A percentile compares a stretch with the other conserved stretches of the same genome.
Evolutionary conservation across 352 stramenopile genomes (phyloP).

Genomic region (Pythium scleroteichum): DNA sequence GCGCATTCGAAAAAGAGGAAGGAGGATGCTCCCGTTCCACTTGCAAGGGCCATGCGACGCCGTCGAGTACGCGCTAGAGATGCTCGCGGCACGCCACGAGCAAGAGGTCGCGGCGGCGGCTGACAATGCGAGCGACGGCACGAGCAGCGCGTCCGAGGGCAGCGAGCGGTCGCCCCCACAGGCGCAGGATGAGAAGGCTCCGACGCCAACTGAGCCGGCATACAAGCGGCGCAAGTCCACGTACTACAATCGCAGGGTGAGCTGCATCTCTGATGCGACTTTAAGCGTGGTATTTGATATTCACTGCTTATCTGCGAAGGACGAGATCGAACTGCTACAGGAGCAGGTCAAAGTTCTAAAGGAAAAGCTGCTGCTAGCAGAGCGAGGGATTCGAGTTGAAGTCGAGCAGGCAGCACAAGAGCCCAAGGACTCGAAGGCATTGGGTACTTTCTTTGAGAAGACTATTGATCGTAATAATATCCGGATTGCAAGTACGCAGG

Average conservation of each 20-base stretch:
- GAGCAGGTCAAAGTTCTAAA: slow-evolving; percentile 13
- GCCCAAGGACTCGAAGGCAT: neutral
- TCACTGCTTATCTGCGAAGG: neutral
- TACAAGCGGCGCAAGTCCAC: slow-evolving; percentile 6
- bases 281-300: neutral
- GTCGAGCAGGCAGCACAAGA: neutral
- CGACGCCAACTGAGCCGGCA: neutral
- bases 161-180: neutral
- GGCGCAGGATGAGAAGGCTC: neutral
- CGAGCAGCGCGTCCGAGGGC: slow-evolving; percentile 10
- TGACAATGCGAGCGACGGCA: slow-evolving; percentile 1
- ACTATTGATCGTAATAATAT: slow-evolving; percentile 1
- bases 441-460: neutral
- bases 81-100: neutral
- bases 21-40: too few species aligned
- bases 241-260: slow-evolving; percentile 19
- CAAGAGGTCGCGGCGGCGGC: neutral
- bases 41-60: neutral
- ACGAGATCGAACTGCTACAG: slow-evolving; percentile 19
- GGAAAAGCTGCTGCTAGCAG: neutral
- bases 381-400: neutral
- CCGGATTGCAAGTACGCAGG: neutral
- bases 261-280: neutral
- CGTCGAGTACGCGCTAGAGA: neutral
- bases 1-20: too few species aligned